Base-by-base conservation (phyloP, 2,329 filamentous ascomycete genomes). In the Scytalidium lignicola region DNA sequence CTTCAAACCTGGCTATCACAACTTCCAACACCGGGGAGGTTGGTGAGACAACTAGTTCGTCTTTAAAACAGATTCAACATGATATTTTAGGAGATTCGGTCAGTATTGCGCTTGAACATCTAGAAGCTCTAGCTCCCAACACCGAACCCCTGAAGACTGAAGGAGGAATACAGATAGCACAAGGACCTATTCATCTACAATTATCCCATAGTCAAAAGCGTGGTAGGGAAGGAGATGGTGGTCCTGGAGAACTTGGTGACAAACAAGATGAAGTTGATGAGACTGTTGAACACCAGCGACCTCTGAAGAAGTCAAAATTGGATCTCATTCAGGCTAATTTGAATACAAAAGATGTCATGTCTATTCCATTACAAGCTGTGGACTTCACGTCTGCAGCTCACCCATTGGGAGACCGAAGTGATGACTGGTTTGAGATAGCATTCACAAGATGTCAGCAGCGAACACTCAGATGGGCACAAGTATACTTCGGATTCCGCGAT, bases 341-440 rank as follows among this genome's bases (percentile, higher is more conserved):
- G n/a, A 15, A 37, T n/a, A 9, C 32, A 13, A 17, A 37, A 37
- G 15, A 37, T 15, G 15, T 13, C 6, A 4, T 13, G 15, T 37
- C 32, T 37, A 13, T n/a, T 13, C 32, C 5, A 8, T n/a, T 37
- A 5, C 7, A 37, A n/a, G 8, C 32, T 13, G 6, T 37, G 32
- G 15, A 37, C n/a, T 37, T 37, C n/a, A 37, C 12, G 6, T 8
- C 32, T 37, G 8, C 15, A 22, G 23, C 47, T 2, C 57, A 58
- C 20, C 52, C 56, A 3, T 10, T 32, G 1, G 20, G 46, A n/a
- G 60, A 61, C 42, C 51, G 50, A 2, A 23, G 42, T 12, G 56
- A 62, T 28, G 32, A 47, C 15, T 62, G 55, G 54, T 63, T 51
- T 43, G 45, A 47, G 8, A 32, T 49, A 8, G 29, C 48, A 18